Conservation (phyloP, 768 basidiomycete genomes). For the Lanmaoa rubissima region DNA sequence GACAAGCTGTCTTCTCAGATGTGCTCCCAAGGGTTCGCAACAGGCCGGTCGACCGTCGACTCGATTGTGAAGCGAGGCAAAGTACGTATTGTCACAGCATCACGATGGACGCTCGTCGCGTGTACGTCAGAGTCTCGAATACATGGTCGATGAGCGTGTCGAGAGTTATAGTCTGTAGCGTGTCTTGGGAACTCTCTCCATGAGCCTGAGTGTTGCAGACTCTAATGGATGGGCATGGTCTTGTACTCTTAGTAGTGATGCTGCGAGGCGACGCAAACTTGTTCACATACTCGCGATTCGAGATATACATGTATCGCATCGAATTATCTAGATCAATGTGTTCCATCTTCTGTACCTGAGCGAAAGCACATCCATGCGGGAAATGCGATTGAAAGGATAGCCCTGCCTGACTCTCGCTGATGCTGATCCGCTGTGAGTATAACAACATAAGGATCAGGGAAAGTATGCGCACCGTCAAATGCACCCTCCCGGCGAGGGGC, state of each 20-base stretch:
- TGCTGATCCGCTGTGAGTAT: background rate
- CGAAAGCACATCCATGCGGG: background rate
- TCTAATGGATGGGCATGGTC: constrained; percentile 25
- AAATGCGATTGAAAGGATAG: background rate
- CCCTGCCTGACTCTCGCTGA: background rate
- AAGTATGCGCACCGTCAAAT: background rate
- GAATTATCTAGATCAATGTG: background rate
- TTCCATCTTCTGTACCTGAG: background rate
- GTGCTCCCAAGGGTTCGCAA: too few species aligned
- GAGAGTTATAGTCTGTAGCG: constrained; percentile 39
- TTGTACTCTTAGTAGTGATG: too few species aligned
- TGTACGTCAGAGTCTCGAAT: too few species aligned
- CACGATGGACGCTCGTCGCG: constrained; percentile 46
- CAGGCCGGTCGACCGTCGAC: constrained; percentile 19
- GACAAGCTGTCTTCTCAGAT: too few species aligned
- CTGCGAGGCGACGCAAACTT: too few species aligned
- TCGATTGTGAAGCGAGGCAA: constrained; percentile 44
- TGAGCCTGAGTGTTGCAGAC: constrained; percentile 25
- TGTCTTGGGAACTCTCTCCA: constrained; percentile 21
- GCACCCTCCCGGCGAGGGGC: background rate
- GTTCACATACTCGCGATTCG: background rate
- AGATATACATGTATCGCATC: background rate
- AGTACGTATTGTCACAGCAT: constrained; percentile 42
- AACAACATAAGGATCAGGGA: background rate
- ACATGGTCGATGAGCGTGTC: too few species aligned